These are phyloP conservation scores for Dittrichia graveolens DNA, from an alignment of 129 eudicot genomes.

Conservation along the genomic window DNA sequence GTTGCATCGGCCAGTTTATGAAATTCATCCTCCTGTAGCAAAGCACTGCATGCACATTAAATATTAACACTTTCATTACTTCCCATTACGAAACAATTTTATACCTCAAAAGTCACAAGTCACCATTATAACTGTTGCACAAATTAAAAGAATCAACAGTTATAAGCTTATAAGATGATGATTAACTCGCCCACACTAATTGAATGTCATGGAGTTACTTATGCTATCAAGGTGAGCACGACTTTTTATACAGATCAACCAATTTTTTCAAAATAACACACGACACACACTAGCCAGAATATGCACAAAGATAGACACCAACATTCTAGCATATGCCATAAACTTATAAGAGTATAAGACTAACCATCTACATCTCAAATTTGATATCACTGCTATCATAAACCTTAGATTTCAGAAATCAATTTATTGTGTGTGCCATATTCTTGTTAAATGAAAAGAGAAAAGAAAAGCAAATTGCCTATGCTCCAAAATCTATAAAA, in stretches of 20 bases:
- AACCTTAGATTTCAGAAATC: background rate
- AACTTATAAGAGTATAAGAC: background rate
- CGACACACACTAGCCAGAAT: background rate
- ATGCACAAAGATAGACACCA: background rate
- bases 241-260: conserved; percentile 5
- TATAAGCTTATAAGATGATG: background rate
- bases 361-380: background rate
- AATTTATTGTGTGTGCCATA: background rate
- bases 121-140: background rate
- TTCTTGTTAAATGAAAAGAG: background rate
- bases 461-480: no score
- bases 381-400: background rate
- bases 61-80: conserved; percentile 20
- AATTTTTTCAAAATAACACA: background rate
- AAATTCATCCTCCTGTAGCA: conserved; percentile 86
- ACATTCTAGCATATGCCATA: conserved; percentile 10
- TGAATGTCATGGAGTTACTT: background rate
- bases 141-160: background rate
- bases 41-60: conserved; percentile 54
- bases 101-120: background rate
- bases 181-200: background rate
- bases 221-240: background rate
- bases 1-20: conserved; percentile 89
- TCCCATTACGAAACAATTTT: background rate
- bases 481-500: no score